Percentiles rank a stretch among this genome's conserved stretches.
Evolutionary conservation across 441 rosid species (phyloP).

Genomic region (Brassica hybrid): DNA sequence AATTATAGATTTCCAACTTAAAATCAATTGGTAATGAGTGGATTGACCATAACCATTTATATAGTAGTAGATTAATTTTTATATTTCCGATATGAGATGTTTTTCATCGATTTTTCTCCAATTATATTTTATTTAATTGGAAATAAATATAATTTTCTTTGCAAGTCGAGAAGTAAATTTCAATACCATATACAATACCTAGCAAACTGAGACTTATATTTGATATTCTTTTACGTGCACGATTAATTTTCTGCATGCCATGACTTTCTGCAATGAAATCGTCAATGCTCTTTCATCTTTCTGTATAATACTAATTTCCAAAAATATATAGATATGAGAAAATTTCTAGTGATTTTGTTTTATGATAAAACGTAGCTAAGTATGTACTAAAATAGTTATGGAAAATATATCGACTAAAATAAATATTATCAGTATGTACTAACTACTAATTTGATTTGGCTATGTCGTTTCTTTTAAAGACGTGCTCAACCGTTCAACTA

Average conservation of each 20-base stretch:
- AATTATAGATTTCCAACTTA: no score
- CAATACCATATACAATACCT: background rate
- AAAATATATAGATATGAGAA: background rate
- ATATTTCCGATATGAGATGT: no score
- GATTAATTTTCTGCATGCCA: background rate
- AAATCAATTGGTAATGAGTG: no score
- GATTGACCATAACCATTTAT: no score
- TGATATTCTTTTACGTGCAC: background rate
- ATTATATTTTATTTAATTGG: background rate
- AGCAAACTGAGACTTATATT: background rate
- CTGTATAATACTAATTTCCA: background rate
- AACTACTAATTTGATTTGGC: background rate
- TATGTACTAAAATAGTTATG: background rate
- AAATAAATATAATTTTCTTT: background rate
- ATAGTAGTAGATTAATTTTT: no score
- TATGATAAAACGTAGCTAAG: background rate
- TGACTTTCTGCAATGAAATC: background rate
- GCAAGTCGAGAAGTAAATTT: background rate
- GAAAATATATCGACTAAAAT: background rate
- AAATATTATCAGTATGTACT: conserved; percentile 1
- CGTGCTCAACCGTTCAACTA: background rate
- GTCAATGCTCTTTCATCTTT: background rate
- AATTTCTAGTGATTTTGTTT: background rate
- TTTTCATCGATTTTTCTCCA: background rate
- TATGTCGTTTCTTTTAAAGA: background rate